Percentiles rank a stretch among this genome's conserved stretches.
phyloP scores from a whole-genome alignment of 305 asterid species.

The Stenogyne calaminthoides region DNA sequence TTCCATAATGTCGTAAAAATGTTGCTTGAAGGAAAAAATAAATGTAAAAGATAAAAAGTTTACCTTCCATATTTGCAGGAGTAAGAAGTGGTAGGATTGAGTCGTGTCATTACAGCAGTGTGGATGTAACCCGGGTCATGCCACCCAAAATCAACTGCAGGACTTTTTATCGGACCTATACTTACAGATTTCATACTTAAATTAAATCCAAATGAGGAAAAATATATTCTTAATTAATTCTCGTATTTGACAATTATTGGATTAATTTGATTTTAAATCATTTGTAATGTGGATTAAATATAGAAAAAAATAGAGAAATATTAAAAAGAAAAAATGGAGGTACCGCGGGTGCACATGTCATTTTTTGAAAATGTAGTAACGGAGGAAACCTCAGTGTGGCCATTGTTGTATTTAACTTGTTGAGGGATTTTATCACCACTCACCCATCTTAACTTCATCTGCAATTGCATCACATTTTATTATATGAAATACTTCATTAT shows the following conservation, averaged over 20 bases:
- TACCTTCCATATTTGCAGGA: slow-evolving; percentile 86
- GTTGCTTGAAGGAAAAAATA: too few species aligned
- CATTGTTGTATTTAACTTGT: slow-evolving; percentile 58
- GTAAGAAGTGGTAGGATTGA: slow-evolving; percentile 57
- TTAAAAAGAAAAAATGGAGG: slow-evolving; percentile 14
- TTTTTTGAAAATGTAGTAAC: slow-evolving; percentile 67
- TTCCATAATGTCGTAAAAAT: too few species aligned
- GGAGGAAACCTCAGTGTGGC: slow-evolving; percentile 41
- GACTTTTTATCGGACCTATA: slow-evolving; percentile 50
- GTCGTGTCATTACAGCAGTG: slow-evolving; percentile 66
- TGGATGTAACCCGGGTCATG: slow-evolving; percentile 92
- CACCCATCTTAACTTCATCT: slow-evolving; percentile 88
- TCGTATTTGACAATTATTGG: too few species aligned
- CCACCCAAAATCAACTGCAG: slow-evolving; percentile 90
- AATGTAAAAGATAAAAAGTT: too few species aligned
- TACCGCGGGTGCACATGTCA: slow-evolving; percentile 64
- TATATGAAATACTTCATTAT: too few species aligned
- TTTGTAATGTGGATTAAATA: neutral
- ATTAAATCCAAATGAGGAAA: too few species aligned
- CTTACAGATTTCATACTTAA: neutral
- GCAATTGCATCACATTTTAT: slow-evolving; percentile 1
- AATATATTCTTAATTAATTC: too few species aligned
- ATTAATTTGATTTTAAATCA: too few species aligned
- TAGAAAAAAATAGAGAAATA: neutral
- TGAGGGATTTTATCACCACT: slow-evolving; percentile 78